phyloP scores from a whole-genome alignment of 2,329 filamentous ascomycete genomes.

The Diplodia mutila region DNA sequence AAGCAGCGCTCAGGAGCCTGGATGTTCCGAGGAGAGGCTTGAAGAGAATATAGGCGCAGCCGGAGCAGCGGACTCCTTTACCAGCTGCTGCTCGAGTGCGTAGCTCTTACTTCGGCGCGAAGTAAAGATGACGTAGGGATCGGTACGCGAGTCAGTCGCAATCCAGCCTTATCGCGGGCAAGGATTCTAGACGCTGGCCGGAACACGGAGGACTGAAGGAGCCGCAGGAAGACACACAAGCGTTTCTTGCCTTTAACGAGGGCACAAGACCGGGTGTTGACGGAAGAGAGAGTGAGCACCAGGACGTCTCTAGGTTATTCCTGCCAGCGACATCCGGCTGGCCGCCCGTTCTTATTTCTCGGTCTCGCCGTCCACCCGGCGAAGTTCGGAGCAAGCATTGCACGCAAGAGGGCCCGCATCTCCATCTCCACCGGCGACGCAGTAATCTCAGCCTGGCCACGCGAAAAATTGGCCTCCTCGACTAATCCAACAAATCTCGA shows the following conservation, averaged over 20 bases:
- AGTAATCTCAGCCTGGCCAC: slow-evolving; percentile 18
- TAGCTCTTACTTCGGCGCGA: background rate
- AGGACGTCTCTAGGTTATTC: background rate
- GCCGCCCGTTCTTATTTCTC: background rate
- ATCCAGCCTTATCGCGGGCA: background rate
- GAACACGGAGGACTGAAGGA: background rate
- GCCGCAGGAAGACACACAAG: slow-evolving; percentile 3
- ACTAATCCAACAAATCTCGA: slow-evolving; percentile 5
- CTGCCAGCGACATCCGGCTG: background rate
- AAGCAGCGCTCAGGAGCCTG: background rate
- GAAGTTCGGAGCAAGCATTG: slow-evolving; percentile 26
- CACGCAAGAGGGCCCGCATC: slow-evolving; percentile 20
- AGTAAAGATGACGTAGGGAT: slow-evolving; percentile 23
- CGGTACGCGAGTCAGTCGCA: slow-evolving; percentile 19
- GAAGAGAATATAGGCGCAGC: background rate
- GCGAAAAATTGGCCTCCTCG: background rate
- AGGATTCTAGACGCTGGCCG: slow-evolving; percentile 4
- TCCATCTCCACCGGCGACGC: slow-evolving; percentile 13
- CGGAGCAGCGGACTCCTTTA: background rate
- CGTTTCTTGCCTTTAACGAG: no score
- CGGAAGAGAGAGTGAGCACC: background rate
- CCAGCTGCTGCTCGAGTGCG: background rate
- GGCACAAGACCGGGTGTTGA: background rate
- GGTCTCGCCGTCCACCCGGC: slow-evolving; percentile 5
- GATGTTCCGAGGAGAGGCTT: background rate